Evolutionary conservation across 345 rosid species (phyloP), one percentile per base, ranked within the genome.

Genomic region (Eucalyptus pauciflora): DNA sequence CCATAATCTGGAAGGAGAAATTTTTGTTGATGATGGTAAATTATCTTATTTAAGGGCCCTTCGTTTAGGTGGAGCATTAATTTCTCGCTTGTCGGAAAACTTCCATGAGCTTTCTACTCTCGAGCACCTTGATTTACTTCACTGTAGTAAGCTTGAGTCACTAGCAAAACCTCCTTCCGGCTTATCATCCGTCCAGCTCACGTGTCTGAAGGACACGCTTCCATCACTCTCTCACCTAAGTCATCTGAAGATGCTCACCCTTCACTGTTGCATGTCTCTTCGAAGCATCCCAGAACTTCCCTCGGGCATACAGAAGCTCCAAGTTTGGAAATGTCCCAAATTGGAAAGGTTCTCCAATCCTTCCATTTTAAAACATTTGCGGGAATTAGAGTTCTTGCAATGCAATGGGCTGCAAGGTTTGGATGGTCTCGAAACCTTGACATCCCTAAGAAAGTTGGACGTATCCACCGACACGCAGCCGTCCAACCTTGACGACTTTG

Each of bases 381-480:
- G 2, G 5, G 60, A 54, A 54, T 54, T 54, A 54, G 27, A 8
- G 27, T 12, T 54, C 27, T 0, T 54, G 27, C 11, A 54, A 1
- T 54, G 60, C 60, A 3, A 54, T 22, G 60, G 60, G 27, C 60
- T 54, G 60, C 8, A 22, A 27, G 60, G 8, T 8, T 54, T 54
- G 27, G 27, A 54, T 0, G 60, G 60, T 20, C 25, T 50, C 1
- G 60, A 54, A 54, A 5, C 60, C 8, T 54, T 54, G 11, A 4
- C 0, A 54, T 54, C 60, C 60, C 60, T 54, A 54, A 54, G 60
- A 22, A 22, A 20, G 27, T 54, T 54, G 27, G 10, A 8, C 12
- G 27, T 54, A 0, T 54, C 27, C 60, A 8, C 2, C 0, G 5
- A 8, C 60, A 52, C 56, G 2, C 0, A 52, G 22, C 8, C 8